phyloP scores from a whole-genome alignment of 192 early-diverging fungal species.

The Coemansia nantahalensis region DNA sequence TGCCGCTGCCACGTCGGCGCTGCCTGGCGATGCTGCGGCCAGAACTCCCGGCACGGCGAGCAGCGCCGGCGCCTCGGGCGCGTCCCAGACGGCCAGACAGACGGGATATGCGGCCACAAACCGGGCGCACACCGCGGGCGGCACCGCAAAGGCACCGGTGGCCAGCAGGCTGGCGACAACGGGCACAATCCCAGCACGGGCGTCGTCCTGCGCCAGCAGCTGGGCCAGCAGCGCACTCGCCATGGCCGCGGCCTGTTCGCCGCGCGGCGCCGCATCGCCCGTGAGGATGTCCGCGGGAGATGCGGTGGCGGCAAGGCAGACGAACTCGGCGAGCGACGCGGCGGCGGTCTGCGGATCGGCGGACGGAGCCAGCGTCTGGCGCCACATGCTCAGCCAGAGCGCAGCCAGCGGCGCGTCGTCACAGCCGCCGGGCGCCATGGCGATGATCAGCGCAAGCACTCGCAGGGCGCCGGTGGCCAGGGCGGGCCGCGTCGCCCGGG shows the following conservation, averaged over 20 bases:
- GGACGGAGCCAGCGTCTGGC: constrained; percentile 4
- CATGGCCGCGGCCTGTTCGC: too few relatives aligned
- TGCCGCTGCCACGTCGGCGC: neutral
- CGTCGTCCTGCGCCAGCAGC: neutral
- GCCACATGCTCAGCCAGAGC: constrained; percentile 38
- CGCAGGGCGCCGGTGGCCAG: neutral
- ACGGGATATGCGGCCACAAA: constrained; percentile 2
- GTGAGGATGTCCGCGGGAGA: neutral
- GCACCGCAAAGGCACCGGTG: neutral
- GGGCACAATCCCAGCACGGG: too few relatives aligned
- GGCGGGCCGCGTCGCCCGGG: neutral
- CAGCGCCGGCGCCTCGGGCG: neutral
- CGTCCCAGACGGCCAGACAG: neutral
- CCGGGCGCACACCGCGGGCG: neutral
- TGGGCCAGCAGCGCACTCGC: constrained; percentile 3
- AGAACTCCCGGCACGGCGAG: neutral
- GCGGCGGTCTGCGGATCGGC: neutral
- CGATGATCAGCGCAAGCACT: neutral
- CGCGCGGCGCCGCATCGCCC: too few relatives aligned
- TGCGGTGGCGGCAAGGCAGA: neutral
- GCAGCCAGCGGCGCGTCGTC: too few relatives aligned
- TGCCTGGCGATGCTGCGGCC: neutral
- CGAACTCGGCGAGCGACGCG: constrained; percentile 2
- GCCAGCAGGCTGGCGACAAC: constrained; percentile 1
- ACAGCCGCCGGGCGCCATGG: neutral